Conservation (phyloP, 2,329 filamentous ascomycete species). For the Gnomoniopsis smithogilvyi region DNA sequence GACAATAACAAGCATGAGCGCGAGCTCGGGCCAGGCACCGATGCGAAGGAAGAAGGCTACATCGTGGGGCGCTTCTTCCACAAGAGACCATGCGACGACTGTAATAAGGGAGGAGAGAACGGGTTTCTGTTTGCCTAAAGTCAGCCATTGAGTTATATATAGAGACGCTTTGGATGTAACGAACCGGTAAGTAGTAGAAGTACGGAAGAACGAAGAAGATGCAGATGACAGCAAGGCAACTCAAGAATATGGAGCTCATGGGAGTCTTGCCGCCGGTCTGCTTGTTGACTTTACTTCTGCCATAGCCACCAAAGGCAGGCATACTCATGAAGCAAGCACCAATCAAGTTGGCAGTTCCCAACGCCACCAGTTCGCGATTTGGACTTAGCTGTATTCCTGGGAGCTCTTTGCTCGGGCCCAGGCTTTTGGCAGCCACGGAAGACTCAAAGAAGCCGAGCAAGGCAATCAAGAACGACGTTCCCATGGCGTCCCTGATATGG, state of each 20-base stretch:
- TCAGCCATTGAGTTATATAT: neutral
- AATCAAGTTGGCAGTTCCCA: slow-evolving; percentile 87
- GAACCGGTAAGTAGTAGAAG: slow-evolving; percentile 92
- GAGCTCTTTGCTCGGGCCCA: slow-evolving; percentile 69
- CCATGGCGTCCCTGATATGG: slow-evolving; percentile 81
- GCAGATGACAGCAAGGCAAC: slow-evolving; percentile 75
- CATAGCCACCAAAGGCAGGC: slow-evolving; percentile 94
- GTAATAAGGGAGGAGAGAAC: slow-evolving; percentile 92
- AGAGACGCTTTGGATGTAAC: slow-evolving; percentile 30
- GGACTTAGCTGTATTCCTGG: slow-evolving; percentile 80
- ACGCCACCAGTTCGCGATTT: slow-evolving; percentile 88
- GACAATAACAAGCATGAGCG: slow-evolving; percentile 88
- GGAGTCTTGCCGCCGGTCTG: slow-evolving; percentile 89
- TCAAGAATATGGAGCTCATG: slow-evolving; percentile 88
- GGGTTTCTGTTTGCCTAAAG: slow-evolving; percentile 64
- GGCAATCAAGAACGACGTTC: slow-evolving; percentile 89
- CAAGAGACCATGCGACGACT: slow-evolving; percentile 88
- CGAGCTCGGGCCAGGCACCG: slow-evolving; percentile 79
- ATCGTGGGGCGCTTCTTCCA: slow-evolving; percentile 94
- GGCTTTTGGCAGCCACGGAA: slow-evolving; percentile 89
- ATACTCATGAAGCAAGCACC: slow-evolving; percentile 90
- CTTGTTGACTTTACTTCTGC: slow-evolving; percentile 90
- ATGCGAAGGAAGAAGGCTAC: slow-evolving; percentile 86
- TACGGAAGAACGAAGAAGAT: slow-evolving; percentile 82
- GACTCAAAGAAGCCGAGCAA: slow-evolving; percentile 98